Evolutionary conservation across 768 basidiomycete species (phyloP).

Genomic region (Lanmaoa pseudosensibilis): DNA sequence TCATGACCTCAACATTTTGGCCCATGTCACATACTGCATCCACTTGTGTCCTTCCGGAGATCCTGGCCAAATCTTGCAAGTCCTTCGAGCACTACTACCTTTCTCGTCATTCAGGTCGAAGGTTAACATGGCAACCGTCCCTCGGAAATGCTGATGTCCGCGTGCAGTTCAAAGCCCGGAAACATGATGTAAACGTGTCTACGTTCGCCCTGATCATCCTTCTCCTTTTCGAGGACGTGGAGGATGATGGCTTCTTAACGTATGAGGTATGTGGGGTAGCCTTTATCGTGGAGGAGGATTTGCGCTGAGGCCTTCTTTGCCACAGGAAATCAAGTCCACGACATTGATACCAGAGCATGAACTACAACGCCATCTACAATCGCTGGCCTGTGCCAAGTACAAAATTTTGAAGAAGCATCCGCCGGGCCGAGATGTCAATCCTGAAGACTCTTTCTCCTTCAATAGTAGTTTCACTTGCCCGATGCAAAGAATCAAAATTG

Average conservation of each 20-base stretch:
- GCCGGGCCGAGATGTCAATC: slow-evolving; percentile 76
- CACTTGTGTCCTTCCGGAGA: slow-evolving; percentile 65
- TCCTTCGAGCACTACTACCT: slow-evolving; percentile 91
- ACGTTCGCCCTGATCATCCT: slow-evolving; percentile 88
- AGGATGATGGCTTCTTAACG: slow-evolving; percentile 66
- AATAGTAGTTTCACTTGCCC: slow-evolving; percentile 78
- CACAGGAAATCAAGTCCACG: slow-evolving; percentile 80
- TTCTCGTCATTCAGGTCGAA: slow-evolving; percentile 82
- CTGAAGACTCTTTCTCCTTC: slow-evolving; percentile 84
- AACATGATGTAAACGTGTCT: slow-evolving; percentile 90
- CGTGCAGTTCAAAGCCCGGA: slow-evolving; percentile 72
- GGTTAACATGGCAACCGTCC: slow-evolving; percentile 89
- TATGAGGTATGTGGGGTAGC: slow-evolving; percentile 58
- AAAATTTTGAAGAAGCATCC: slow-evolving; percentile 92
- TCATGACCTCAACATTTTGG: slow-evolving; percentile 98
- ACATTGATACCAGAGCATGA: slow-evolving; percentile 76
- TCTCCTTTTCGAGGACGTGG: slow-evolving; percentile 77
- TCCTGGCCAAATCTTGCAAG: slow-evolving; percentile 62
- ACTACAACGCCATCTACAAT: slow-evolving; percentile 90
- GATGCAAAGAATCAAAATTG: slow-evolving; percentile 90
- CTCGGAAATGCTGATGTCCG: slow-evolving; percentile 89
- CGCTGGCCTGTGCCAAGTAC: slow-evolving; percentile 92
- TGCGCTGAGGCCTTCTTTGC: background rate
- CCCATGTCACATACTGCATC: slow-evolving; percentile 71
- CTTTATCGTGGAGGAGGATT: background rate